Evolutionary conservation across 805 yeast genomes (phyloP).

Genomic region (Starmera pachycereana): DNA sequence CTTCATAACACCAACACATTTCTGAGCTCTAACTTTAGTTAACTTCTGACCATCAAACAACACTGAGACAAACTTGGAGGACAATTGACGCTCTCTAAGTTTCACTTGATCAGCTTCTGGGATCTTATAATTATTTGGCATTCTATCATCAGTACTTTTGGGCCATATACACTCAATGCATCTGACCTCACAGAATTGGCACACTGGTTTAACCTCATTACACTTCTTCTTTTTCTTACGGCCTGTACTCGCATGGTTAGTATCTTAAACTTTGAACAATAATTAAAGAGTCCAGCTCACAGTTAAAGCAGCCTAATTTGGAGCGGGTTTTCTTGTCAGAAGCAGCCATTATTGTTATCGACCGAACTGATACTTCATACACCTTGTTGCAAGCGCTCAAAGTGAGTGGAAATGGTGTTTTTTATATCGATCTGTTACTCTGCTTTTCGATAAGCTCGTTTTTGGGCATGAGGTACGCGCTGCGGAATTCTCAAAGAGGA

Average conservation of each 20-base stretch:
- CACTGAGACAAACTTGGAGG: not conserved
- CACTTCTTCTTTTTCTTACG: slow-evolving; percentile 58
- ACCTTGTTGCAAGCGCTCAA: no score
- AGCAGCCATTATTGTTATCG: not conserved
- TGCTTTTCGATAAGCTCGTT: no score
- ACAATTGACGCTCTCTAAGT: not conserved
- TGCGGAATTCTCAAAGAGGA: no score
- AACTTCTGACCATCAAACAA: not conserved
- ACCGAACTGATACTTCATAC: no score
- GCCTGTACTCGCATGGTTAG: slow-evolving; percentile 15
- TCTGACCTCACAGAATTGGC: slow-evolving; percentile 31
- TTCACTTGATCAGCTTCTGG: slow-evolving; percentile 2
- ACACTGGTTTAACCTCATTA: slow-evolving; percentile 36
- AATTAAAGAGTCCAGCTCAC: slow-evolving; percentile 7
- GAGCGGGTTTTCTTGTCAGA: slow-evolving; percentile 7
- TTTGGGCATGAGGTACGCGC: no score
- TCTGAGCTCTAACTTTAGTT: not conserved
- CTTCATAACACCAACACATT: slow-evolving; percentile 11
- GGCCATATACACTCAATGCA: slow-evolving; percentile 20
- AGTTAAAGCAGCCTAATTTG: slow-evolving; percentile 13
- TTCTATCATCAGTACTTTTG: slow-evolving; percentile 5
- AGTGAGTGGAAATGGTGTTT: no score
- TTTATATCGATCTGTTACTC: no score
- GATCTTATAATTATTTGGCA: slow-evolving; percentile 12
- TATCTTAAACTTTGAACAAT: no score